Conservation (phyloP, 768 basidiomycete genomes). For the Tephrocybe sp. region DNA sequence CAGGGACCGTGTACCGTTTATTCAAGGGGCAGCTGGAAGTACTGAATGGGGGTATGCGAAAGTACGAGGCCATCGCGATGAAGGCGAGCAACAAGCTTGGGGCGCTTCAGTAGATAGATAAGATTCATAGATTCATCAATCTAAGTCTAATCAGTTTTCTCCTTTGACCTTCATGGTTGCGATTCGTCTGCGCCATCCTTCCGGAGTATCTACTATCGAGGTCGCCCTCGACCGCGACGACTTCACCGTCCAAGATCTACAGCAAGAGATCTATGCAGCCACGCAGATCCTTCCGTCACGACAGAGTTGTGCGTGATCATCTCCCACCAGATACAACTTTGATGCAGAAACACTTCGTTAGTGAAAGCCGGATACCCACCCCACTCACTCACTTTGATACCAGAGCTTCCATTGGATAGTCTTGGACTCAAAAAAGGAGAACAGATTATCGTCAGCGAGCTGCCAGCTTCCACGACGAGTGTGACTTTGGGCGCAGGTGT, state of each 20-base stretch:
- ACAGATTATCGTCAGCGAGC: constrained; percentile 77
- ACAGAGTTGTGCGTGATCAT: constrained; percentile 67
- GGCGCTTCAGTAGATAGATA: constrained; percentile 11
- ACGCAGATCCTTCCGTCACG: constrained; percentile 74
- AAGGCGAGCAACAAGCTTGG: constrained; percentile 16
- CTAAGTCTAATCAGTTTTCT: neutral
- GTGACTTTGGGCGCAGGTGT: constrained; percentile 1
- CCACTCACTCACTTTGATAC: constrained; percentile 63
- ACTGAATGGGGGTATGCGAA: constrained; percentile 23
- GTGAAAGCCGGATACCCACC: constrained; percentile 90
- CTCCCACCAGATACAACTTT: neutral
- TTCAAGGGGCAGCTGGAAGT: constrained; percentile 21
- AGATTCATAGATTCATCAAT: constrained; percentile 9
- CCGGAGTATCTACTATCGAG: constrained; percentile 78
- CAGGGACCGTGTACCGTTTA: constrained; percentile 23
- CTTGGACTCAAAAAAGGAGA: constrained; percentile 80
- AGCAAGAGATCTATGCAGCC: constrained; percentile 63
- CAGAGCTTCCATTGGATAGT: constrained; percentile 72
- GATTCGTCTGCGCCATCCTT: constrained; percentile 81
- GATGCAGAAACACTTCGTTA: constrained; percentile 24
- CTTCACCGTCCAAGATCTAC: constrained; percentile 73
- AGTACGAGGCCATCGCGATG: constrained; percentile 24
- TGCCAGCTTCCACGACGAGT: constrained; percentile 21
- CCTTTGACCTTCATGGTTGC: constrained; percentile 51
- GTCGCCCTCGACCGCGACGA: constrained; percentile 52